These are phyloP conservation scores for Dalechampia spathulata DNA, from an alignment of 441 rosid genomes.

Conservation along the genomic window DNA sequence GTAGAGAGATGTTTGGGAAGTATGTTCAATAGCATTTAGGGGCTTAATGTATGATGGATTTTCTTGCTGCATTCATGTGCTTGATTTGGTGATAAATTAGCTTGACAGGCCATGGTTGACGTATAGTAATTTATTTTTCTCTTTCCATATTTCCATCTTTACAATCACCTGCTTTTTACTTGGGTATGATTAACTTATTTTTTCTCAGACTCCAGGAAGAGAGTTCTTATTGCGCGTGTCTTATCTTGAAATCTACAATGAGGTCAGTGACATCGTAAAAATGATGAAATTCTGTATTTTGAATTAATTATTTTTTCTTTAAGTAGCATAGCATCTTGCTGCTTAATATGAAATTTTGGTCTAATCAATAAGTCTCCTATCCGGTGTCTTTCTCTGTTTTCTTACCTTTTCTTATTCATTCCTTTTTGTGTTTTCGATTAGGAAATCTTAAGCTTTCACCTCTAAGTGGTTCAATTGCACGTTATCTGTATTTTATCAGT, in stretches of 20 bases:
- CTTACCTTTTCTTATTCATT: too few species aligned
- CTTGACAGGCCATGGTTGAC: not conserved
- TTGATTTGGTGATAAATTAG: not conserved
- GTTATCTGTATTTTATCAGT: not conserved
- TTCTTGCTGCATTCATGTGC: too few species aligned
- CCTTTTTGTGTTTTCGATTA: too few species aligned
- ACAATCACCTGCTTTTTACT: not conserved
- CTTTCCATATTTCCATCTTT: not conserved
- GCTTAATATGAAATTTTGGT: not conserved
- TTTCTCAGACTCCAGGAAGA: conserved; percentile 93
- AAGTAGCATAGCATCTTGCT: not conserved
- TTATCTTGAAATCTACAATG: conserved; percentile 98
- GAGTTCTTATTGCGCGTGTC: conserved; percentile 97
- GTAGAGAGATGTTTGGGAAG: too few species aligned
- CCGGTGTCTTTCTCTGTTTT: not conserved
- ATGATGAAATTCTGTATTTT: not conserved
- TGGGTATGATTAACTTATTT: conserved; percentile 19
- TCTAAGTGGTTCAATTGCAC: not conserved
- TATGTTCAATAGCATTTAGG: too few species aligned
- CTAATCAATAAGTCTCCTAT: not conserved
- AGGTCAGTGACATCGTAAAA: conserved; percentile 43
- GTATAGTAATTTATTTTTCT: not conserved
- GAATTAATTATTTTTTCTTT: not conserved
- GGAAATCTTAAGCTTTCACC: not conserved
- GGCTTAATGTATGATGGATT: too few species aligned